Evolutionary conservation across 2,329 filamentous ascomycete genomes (phyloP).

Genomic region (Orbilia blumenaviensis): DNA sequence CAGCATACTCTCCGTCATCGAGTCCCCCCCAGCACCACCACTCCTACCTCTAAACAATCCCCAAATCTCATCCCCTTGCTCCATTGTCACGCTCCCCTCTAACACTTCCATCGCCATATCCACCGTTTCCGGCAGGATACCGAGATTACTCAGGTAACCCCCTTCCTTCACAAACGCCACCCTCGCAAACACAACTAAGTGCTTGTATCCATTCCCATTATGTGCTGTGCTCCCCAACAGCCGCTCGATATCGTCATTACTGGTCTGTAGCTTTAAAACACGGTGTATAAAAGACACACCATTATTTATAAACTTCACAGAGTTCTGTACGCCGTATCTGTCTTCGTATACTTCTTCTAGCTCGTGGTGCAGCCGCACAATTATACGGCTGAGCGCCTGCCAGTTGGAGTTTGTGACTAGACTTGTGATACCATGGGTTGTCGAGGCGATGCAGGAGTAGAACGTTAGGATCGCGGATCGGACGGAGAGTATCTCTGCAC

Average conservation of each 20-base stretch:
- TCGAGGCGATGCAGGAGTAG: conserved; percentile 44
- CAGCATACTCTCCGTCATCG: conserved; percentile 53
- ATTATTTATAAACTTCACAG: conserved; percentile 39
- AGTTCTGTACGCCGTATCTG: conserved; percentile 8
- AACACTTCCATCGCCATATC: conserved; percentile 52
- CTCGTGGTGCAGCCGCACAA: conserved; percentile 34
- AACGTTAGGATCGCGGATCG: conserved; percentile 31
- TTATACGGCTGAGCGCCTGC: conserved; percentile 35
- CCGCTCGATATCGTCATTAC: conserved; percentile 31
- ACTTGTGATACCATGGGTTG: conserved; percentile 31
- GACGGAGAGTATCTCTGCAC: conserved; percentile 37
- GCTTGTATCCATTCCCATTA: conserved; percentile 50
- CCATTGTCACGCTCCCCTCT: conserved; percentile 44
- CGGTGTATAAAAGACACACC: conserved; percentile 42
- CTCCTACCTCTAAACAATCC: conserved; percentile 39
- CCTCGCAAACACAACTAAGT: conserved; percentile 40
- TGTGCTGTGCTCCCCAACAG: conserved; percentile 21
- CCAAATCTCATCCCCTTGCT: conserved; percentile 53
- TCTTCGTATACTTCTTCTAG: conserved; percentile 45
- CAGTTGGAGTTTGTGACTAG: conserved; percentile 47
- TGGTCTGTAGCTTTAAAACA: conserved; percentile 31
- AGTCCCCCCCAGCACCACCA: conserved; percentile 18
- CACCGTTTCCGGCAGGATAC: conserved; percentile 18
- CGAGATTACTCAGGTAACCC: conserved; percentile 16
- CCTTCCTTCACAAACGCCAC: conserved; percentile 39